Evolutionary conservation across 1,284 basidiomycete species (phyloP).

Genomic region (Cryptococcus maquisensis): DNA sequence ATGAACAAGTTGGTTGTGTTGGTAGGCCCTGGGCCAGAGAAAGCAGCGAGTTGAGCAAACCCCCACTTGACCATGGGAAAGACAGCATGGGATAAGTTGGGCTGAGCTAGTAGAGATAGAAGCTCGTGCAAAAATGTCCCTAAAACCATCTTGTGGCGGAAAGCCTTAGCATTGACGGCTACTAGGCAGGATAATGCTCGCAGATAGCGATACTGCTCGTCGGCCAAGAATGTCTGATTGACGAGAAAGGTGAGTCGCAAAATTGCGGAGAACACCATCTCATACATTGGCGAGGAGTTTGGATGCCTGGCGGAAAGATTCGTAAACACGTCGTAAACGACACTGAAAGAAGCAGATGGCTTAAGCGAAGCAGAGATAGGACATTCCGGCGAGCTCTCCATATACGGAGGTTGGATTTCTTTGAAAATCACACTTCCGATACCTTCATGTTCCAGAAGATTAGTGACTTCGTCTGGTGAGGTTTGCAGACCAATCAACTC

Average conservation of each 20-base stretch:
- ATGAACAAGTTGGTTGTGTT: slow-evolving; percentile 25
- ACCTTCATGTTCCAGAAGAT: too few relatives aligned
- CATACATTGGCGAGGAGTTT: slow-evolving; percentile 16
- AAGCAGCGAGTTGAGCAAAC: slow-evolving; percentile 47
- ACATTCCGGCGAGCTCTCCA: too few relatives aligned
- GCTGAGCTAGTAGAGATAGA: slow-evolving; percentile 61
- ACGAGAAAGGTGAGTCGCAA: slow-evolving; percentile 68
- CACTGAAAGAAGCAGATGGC: slow-evolving; percentile 2
- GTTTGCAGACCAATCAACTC: slow-evolving; percentile 9
- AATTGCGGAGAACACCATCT: slow-evolving; percentile 69
- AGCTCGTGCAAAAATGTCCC: slow-evolving; percentile 65
- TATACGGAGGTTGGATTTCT: too few relatives aligned
- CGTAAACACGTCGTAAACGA: slow-evolving; percentile 9
- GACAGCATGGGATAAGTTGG: slow-evolving; percentile 64
- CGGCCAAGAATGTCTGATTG: slow-evolving; percentile 68
- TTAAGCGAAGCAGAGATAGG: slow-evolving; percentile 1
- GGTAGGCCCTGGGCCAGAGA: background rate
- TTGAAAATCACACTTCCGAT: too few relatives aligned
- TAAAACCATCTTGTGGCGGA: slow-evolving; percentile 59
- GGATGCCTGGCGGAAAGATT: slow-evolving; percentile 4
- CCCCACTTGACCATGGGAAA: slow-evolving; percentile 75
- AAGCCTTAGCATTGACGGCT: slow-evolving; percentile 41
- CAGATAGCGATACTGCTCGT: slow-evolving; percentile 75
- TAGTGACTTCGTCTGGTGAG: background rate
- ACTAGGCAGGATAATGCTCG: slow-evolving; percentile 55